These are phyloP conservation scores for Astrothelium macrocarpum DNA, from an alignment of 495 filamentous ascomycete species.

Conservation along the genomic window DNA sequence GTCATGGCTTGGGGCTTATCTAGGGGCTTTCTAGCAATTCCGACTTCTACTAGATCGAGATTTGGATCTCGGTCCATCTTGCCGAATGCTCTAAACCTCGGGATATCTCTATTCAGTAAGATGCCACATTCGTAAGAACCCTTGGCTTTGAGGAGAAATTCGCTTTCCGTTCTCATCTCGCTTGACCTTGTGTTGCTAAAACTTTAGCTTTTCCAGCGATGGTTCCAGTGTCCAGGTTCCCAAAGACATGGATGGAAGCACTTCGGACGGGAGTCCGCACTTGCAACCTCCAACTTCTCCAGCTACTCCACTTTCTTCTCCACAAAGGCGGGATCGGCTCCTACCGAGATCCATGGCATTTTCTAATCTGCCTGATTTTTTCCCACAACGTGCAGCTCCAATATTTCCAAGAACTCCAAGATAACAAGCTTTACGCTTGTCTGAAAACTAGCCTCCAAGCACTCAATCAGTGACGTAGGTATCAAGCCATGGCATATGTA, in stretches of 20 bases:
- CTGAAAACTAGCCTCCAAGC: too few species aligned
- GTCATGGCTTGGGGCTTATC: too few species aligned
- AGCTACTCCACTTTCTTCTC: background rate
- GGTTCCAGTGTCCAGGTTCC: background rate
- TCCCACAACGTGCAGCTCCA: background rate
- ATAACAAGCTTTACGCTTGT: background rate
- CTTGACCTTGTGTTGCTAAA: too few species aligned
- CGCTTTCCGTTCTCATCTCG: background rate
- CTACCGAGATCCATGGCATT: background rate
- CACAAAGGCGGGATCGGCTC: background rate
- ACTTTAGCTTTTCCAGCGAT: background rate
- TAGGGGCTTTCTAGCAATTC: background rate
- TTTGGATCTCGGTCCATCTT: background rate
- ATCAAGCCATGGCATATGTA: background rate
- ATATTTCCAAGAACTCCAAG: background rate
- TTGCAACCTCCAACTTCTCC: background rate
- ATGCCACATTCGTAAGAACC: too few species aligned
- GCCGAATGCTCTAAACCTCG: background rate
- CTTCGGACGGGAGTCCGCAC: constrained; percentile 4
- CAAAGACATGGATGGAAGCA: background rate
- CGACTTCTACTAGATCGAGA: background rate
- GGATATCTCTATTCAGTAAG: background rate
- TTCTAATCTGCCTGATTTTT: background rate
- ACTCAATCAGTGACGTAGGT: too few species aligned
- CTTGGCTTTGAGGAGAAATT: background rate